Conservation (phyloP, 2,329 filamentous ascomycete species). For the Tothia fuscella region DNA sequence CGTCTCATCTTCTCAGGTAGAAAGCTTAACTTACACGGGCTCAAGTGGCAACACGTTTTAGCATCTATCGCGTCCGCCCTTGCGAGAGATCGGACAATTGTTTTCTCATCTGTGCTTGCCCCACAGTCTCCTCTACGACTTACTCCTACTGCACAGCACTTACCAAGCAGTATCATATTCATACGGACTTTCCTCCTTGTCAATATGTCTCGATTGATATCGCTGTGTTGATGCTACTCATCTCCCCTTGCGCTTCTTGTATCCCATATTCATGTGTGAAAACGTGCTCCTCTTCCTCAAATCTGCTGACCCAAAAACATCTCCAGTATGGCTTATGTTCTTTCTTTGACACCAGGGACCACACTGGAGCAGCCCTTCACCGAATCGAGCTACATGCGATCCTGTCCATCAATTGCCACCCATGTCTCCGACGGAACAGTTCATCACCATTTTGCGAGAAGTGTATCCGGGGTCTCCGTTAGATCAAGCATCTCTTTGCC, state of each 20-base stretch:
- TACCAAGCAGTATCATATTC: too few relatives aligned
- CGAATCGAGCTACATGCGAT: conserved; percentile 25
- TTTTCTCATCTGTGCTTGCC: too few relatives aligned
- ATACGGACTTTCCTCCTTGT: too few relatives aligned
- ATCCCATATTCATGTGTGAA: conserved; percentile 8
- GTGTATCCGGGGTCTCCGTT: conserved; percentile 26
- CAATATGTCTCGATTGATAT: too few relatives aligned
- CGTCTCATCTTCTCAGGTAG: too few relatives aligned
- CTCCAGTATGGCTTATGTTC: conserved; percentile 26
- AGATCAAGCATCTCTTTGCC: conserved; percentile 13
- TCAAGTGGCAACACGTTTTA: too few relatives aligned
- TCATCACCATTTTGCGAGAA: conserved; percentile 20
- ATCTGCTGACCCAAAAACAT: conserved; percentile 5
- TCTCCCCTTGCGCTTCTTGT: conserved; percentile 3
- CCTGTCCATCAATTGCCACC: conserved; percentile 21
- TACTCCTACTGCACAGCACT: too few relatives aligned
- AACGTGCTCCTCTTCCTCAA: conserved; percentile 6
- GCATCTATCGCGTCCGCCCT: too few relatives aligned
- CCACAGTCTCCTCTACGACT: too few relatives aligned
- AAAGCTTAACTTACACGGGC: too few relatives aligned
- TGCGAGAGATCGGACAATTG: too few relatives aligned
- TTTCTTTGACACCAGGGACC: conserved; percentile 27
- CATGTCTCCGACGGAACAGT: conserved; percentile 18
- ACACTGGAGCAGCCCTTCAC: conserved; percentile 31
- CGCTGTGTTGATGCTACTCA: too few relatives aligned